Percentiles rank a stretch among this genome's conserved stretches.
Evolutionary conservation across 2,329 filamentous ascomycete species (phyloP).

Genomic region (Trichoderma sp.): DNA sequence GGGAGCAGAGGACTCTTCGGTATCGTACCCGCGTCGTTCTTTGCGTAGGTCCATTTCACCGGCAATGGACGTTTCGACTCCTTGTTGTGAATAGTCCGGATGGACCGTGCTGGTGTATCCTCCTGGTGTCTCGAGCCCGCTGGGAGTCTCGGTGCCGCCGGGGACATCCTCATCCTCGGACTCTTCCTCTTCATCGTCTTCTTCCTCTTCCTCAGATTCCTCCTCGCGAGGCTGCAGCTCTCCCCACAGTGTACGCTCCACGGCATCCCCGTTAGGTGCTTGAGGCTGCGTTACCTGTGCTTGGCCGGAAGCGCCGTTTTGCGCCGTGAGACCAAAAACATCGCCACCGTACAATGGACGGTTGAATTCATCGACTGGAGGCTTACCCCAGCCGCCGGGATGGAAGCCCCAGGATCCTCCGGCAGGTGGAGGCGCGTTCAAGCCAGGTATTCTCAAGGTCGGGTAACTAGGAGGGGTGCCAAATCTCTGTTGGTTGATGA

Average conservation of each 20-base stretch:
- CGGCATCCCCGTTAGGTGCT: conserved; percentile 62
- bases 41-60: conserved; percentile 93
- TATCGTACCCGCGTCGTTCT: conserved; percentile 75
- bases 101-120: conserved; percentile 78
- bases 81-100: conserved; percentile 67
- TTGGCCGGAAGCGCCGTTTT: conserved; percentile 38
- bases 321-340: conserved; percentile 73
- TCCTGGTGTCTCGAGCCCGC: conserved; percentile 75
- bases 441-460: conserved; percentile 87
- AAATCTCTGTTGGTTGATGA: conserved; percentile 93
- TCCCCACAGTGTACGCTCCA: conserved; percentile 89
- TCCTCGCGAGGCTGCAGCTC: conserved; percentile 80
- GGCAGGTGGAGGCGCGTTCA: conserved; percentile 88
- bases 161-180: conserved; percentile 62
- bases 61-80: conserved; percentile 68
- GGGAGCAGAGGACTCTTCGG: conserved; percentile 72
- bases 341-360: conserved; percentile 89
- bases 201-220: conserved; percentile 70
- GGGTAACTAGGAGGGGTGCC: conserved; percentile 94
- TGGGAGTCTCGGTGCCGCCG: conserved; percentile 68
- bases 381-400: conserved; percentile 93
- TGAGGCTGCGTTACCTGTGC: conserved; percentile 39
- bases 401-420: conserved; percentile 94
- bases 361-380: conserved; percentile 90
- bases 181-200: conserved; percentile 74